Conservation (phyloP, 75 land plant genomes). For the Cunninghamia lanceolata region DNA sequence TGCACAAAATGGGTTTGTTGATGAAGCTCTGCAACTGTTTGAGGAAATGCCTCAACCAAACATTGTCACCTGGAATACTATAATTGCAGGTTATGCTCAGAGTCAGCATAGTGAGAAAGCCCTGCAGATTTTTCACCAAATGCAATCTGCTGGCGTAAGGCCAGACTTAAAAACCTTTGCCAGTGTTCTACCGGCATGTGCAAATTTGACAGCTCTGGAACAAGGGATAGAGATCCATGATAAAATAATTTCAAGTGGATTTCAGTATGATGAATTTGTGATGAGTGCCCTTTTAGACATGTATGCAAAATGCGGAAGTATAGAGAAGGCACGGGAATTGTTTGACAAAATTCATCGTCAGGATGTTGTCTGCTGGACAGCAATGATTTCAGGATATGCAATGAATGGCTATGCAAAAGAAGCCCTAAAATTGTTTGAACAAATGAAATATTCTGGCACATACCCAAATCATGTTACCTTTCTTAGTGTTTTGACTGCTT, state of each 20-base stretch:
- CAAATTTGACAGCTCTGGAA: not conserved
- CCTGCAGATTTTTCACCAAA: conserved; percentile 10
- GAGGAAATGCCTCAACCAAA: conserved; percentile 4
- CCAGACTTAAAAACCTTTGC: conserved; percentile 15
- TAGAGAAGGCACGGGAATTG: not conserved
- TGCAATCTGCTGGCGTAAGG: conserved; percentile 8
- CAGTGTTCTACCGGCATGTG: conserved; percentile 17
- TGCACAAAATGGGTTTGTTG: not conserved
- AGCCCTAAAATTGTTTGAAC: conserved; percentile 17
- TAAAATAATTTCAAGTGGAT: conserved; percentile 14
- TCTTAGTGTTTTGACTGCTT: conserved; percentile 23
- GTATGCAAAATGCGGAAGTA: conserved; percentile 15
- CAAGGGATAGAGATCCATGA: conserved; percentile 20
- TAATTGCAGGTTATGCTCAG: conserved; percentile 17
- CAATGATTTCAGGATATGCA: conserved; percentile 24
- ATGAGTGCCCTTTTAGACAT: conserved; percentile 12
- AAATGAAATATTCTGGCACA: conserved; percentile 14
- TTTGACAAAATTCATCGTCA: conserved; percentile 9
- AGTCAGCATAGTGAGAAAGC: conserved; percentile 6
- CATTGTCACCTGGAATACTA: conserved; percentile 13
- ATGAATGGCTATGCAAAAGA: conserved; percentile 20
- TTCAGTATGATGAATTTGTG: conserved; percentile 2
- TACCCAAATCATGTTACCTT: conserved; percentile 18
- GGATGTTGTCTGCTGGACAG: conserved; percentile 6
- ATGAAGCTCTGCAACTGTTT: conserved; percentile 9